Base-by-base conservation (phyloP, 2,329 filamentous ascomycete species). In the Neofusicoccum ribis region DNA sequence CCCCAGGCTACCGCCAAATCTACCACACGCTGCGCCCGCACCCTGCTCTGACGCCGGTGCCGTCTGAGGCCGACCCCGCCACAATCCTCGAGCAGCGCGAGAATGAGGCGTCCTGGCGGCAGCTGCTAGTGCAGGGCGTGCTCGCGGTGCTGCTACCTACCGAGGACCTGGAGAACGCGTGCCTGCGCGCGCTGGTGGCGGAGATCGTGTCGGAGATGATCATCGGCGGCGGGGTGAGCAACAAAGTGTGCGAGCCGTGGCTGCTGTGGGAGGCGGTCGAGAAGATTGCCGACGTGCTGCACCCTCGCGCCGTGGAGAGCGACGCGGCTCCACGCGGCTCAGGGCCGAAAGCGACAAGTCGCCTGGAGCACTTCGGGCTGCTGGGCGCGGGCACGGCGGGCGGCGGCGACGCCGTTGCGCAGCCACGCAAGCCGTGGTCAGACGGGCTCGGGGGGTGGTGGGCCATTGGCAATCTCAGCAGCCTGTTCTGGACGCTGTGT, bases 191-290 rank as follows among this genome's bases (percentile, higher is more conserved):
- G 41, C 83, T 99, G 67, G 90, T 97, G 68, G 88, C 89, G 63
- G 92, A 97, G 78, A 91, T 98, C 69, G 84, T 98, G 67, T 91
- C 93, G 6, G 93, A 97, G 78, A 88, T 96, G 75, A 91, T 98
- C 68, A 83, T 99, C 69, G 92, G 92, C 68, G 93, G 92, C 70
- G 85, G 90, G 65, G 83, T 97, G 71, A 88, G 89, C 71, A 91
- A 89, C 72, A 96, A 90, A 76, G 84, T 91, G 46, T 92, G 91
- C 70, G 89, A 98, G 78, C 91, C 91, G 27, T 96, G 92, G 91
- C 85, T 97, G 72, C 78, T 98, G 69, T 97, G 90, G 87, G 93
- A 96, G 76, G 85, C 87, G 65, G 85, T 96, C 67, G 90, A 89
- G 70, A 96, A 94, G 74, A 78, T 90, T 67, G 84, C 86, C 66